Evolutionary conservation across 148 eudicot species (phyloP).

Genomic region (Cornus suecica): DNA sequence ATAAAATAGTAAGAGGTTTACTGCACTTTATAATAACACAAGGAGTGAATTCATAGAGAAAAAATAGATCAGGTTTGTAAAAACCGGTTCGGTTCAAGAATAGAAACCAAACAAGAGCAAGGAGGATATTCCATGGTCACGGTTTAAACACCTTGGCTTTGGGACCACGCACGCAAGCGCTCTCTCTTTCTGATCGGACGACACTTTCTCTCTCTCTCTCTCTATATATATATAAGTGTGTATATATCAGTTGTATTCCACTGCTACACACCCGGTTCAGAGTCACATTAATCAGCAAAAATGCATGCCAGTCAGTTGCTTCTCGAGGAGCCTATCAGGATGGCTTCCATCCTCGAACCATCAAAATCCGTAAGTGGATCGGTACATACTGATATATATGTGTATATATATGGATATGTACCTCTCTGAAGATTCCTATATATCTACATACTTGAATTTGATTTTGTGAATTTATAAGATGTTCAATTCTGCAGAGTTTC

Average conservation of each 20-base stretch:
- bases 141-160: too few relatives aligned
- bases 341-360: constrained; percentile 79
- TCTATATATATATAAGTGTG: background rate
- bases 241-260: background rate
- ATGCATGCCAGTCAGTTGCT: constrained; percentile 75
- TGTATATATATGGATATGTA: background rate
- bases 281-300: background rate
- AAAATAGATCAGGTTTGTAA: too few relatives aligned
- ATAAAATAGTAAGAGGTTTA: too few relatives aligned
- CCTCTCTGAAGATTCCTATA: background rate
- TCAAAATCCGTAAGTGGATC: constrained; percentile 54
- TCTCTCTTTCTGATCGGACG: too few relatives aligned
- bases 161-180: too few relatives aligned
- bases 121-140: too few relatives aligned
- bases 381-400: background rate
- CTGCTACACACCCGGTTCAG: background rate
- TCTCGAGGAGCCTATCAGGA: constrained; percentile 78
- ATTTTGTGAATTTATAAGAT: constrained; percentile 8
- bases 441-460: background rate
- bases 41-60: too few relatives aligned
- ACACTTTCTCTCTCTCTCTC: background rate
- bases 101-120: too few relatives aligned
- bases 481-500: constrained; percentile 39
- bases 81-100: too few relatives aligned
- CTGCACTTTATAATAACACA: too few relatives aligned